Evolutionary conservation across 2,329 filamentous ascomycete species (phyloP).

Genomic region (Claviceps sorghi): DNA sequence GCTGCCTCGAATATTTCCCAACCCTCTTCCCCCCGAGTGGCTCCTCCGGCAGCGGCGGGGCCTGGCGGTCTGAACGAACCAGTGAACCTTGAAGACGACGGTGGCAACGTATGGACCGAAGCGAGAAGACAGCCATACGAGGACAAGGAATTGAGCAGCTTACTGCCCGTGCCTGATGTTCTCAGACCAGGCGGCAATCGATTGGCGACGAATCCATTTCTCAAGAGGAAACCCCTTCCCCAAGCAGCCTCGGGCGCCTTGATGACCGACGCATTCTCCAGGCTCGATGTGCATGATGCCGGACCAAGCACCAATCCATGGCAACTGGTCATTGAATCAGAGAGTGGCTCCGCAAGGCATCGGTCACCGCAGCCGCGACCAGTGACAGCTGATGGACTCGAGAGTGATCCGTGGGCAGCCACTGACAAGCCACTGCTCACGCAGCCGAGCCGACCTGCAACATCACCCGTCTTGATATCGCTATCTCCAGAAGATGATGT

Average conservation of each 20-base stretch:
- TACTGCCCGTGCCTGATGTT: constrained; percentile 16
- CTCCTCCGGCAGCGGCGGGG: constrained; percentile 18
- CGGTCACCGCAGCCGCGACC: constrained; percentile 7
- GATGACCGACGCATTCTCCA: constrained; percentile 24
- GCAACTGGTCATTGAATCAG: constrained; percentile 15
- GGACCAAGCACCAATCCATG: constrained; percentile 23
- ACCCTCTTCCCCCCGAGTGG: constrained; percentile 4
- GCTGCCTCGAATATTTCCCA: constrained; percentile 1
- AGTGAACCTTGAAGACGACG: constrained; percentile 10
- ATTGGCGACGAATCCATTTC: constrained; percentile 38
- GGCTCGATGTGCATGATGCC: constrained; percentile 27
- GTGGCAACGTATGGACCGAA: constrained; percentile 20
- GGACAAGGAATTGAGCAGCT: background rate
- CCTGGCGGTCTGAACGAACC: constrained; percentile 15
- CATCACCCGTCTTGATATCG: constrained; percentile 21
- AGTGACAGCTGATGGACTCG: constrained; percentile 13
- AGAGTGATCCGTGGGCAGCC: constrained; percentile 15
- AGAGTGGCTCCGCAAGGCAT: constrained; percentile 6
- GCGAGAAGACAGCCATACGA: constrained; percentile 9
- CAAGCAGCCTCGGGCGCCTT: constrained; percentile 7
- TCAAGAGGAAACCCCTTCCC: constrained; percentile 27
- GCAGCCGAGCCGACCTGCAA: constrained; percentile 9
- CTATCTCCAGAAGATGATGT: constrained; percentile 22
- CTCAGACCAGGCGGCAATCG: constrained; percentile 20
- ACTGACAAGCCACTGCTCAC: constrained; percentile 16